Evolutionary conservation across 805 yeast species (phyloP).

Genomic region (Zygotorulaspora chibaensis): DNA sequence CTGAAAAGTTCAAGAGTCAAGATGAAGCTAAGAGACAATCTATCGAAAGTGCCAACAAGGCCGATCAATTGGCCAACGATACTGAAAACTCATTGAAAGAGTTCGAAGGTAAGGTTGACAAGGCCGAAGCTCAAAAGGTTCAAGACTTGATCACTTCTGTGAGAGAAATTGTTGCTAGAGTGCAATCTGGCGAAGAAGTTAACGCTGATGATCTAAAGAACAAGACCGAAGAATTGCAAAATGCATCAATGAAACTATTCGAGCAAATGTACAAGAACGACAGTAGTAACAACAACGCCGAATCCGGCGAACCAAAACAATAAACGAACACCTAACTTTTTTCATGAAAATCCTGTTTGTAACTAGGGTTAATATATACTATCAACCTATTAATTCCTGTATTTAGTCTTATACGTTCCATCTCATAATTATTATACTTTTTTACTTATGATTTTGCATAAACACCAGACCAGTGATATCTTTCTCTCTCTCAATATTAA

Average conservation of each 20-base stretch:
- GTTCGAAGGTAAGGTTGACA: conserved; percentile 57
- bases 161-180: conserved; percentile 64
- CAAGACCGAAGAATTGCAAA: conserved; percentile 72
- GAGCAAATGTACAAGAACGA: conserved; percentile 50
- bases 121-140: conserved; percentile 44
- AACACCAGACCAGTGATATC: no score
- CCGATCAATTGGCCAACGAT: conserved; percentile 77
- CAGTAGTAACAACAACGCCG: conserved; percentile 15
- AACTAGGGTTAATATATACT: conserved; percentile 7
- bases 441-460: no score
- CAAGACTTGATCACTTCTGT: conserved; percentile 50
- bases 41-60: conserved; percentile 73
- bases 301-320: conserved; percentile 24
- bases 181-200: conserved; percentile 55
- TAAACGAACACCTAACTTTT: conserved; percentile 6
- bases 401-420: conserved; percentile 12
- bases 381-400: conserved; percentile 8
- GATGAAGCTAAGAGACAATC: conserved; percentile 84
- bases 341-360: conserved; percentile 5
- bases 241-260: conserved; percentile 68
- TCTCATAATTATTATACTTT: conserved; percentile 7
- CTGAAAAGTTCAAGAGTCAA: conserved; percentile 82
- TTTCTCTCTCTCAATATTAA: no score
- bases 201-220: conserved; percentile 58
- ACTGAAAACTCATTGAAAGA: conserved; percentile 82